Base-by-base conservation (phyloP, 768 basidiomycete species). In the Nevesoporus exiguus region DNA sequence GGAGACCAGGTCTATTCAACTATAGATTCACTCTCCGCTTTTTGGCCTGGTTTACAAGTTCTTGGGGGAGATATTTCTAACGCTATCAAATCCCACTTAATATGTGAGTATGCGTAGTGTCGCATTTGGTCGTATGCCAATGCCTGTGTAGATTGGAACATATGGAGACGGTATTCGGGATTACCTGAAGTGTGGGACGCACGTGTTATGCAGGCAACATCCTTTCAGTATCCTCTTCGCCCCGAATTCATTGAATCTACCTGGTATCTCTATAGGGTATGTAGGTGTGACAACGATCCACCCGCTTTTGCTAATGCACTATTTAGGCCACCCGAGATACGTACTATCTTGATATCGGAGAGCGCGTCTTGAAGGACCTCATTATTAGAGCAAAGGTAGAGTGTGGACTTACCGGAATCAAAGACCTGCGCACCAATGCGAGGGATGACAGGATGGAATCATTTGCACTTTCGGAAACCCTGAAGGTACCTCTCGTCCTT, bases 231-330 rank as follows among this genome's bases (percentile, higher is more conserved):
- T 58, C 90, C 91, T 13, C 73, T 93, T 52, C 78, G 91, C 49
- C 91, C 91, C 55, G 96, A 99, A 71, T 95, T 97, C 61, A 81
- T 97, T 52, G 97, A 99, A 72, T 93, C 90, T 21, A 99, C 93
- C 6, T 95, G 94, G 86, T 97, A 95, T 71, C 76, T 98, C 17
- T 98, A 97, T 65, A 80, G 90, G 48, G 92, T 89, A 61, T 57
- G 82, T 69, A 22, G 31, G 17, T 6, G 24, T 44, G 42, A 10
- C 27, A 27, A 49, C 8, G n/a, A 22, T 42, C 24, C 39, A 42
- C 7, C 17, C 19, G 10, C 41, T 54, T 27, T 37, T 45, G 5
- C 54, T 60, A 22, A 57, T 37, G 19, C 19, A 43, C 14, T 39
- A 10, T n/a, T 43, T 61, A 94, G 91, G 95, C 95, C 25, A 98